Evolutionary conservation across 2,329 filamentous ascomycete genomes (phyloP).

Genomic region (Drechslerella dactyloides): DNA sequence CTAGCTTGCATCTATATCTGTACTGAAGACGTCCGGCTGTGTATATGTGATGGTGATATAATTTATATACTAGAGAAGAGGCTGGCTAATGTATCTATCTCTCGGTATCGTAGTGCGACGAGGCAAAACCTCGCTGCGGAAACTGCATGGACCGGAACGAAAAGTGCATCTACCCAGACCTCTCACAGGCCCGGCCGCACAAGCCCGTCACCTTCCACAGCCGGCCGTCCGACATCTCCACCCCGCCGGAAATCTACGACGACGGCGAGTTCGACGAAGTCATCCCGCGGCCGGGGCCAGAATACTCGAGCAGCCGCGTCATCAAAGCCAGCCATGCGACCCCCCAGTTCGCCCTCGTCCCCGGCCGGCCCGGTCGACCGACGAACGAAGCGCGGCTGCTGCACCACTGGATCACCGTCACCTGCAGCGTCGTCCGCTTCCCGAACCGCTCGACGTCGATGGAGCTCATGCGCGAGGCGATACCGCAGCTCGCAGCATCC

Average conservation of each 20-base stretch:
- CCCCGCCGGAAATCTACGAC: slow-evolving; percentile 44
- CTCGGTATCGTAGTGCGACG: slow-evolving; percentile 27
- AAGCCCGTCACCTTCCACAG: slow-evolving; percentile 26
- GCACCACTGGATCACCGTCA: slow-evolving; percentile 47
- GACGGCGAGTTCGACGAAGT: slow-evolving; percentile 45
- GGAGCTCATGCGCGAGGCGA: slow-evolving; percentile 42
- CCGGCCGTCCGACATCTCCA: slow-evolving; percentile 1
- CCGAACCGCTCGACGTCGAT: slow-evolving; percentile 25
- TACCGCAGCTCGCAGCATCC: slow-evolving; percentile 37
- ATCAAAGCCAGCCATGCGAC: slow-evolving; percentile 23
- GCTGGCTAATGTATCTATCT: slow-evolving; percentile 1
- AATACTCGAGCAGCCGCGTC: slow-evolving; percentile 21
- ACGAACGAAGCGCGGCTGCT: slow-evolving; percentile 44
- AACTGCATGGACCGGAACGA: slow-evolving; percentile 47
- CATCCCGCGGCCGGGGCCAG: slow-evolving; percentile 22
- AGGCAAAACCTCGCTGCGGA: slow-evolving; percentile 45
- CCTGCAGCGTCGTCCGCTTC: slow-evolving; percentile 38
- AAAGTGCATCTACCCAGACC: slow-evolving; percentile 40
- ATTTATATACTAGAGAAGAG: not conserved
- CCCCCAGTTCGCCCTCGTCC: slow-evolving; percentile 42
- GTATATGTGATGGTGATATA: too few species aligned
- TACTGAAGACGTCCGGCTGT: too few species aligned
- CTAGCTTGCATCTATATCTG: not conserved
- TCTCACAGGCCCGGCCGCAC: slow-evolving; percentile 18
- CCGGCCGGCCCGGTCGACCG: slow-evolving; percentile 35